These are phyloP conservation scores for Cercospora berteroae DNA, from an alignment of 2,329 filamentous ascomycete genomes.

Conservation along the genomic window DNA sequence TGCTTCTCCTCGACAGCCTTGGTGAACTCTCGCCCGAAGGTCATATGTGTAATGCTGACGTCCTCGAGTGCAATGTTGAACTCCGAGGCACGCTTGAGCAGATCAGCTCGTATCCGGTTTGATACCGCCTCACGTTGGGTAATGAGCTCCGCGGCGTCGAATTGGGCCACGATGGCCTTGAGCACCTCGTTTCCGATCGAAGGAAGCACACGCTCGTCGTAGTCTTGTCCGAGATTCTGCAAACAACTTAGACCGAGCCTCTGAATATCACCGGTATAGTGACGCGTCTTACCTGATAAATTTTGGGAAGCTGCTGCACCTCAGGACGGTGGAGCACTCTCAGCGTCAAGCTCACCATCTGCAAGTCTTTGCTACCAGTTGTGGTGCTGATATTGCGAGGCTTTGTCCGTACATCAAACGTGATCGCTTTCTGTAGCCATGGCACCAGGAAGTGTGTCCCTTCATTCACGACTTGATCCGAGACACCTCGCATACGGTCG, in stretches of 20 bases:
- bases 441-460: slow-evolving; percentile 95
- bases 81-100: slow-evolving; percentile 87
- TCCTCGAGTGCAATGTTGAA: slow-evolving; percentile 99
- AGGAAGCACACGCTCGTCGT: slow-evolving; percentile 68
- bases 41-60: slow-evolving; percentile 99
- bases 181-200: slow-evolving; percentile 57
- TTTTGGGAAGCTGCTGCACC: slow-evolving; percentile 88
- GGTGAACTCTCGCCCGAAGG: slow-evolving; percentile 98
- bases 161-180: slow-evolving; percentile 55
- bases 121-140: slow-evolving; percentile 97
- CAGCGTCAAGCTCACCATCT: slow-evolving; percentile 98
- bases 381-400: slow-evolving; percentile 96
- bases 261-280: not conserved
- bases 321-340: slow-evolving; percentile 93
- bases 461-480: slow-evolving; percentile 89
- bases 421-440: slow-evolving; percentile 90
- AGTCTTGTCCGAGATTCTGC: slow-evolving; percentile 93
- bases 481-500: slow-evolving; percentile 87
- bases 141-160: slow-evolving; percentile 67
- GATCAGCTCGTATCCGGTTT: slow-evolving; percentile 87
- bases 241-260: not conserved
- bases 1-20: slow-evolving; percentile 99
- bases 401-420: slow-evolving; percentile 97
- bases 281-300: slow-evolving; percentile 79
- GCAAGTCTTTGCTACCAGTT: slow-evolving; percentile 96